These are phyloP conservation scores for Gracilaria gracilis DNA, from an alignment of 23 red algal genomes.

Conservation along the genomic window DNA sequence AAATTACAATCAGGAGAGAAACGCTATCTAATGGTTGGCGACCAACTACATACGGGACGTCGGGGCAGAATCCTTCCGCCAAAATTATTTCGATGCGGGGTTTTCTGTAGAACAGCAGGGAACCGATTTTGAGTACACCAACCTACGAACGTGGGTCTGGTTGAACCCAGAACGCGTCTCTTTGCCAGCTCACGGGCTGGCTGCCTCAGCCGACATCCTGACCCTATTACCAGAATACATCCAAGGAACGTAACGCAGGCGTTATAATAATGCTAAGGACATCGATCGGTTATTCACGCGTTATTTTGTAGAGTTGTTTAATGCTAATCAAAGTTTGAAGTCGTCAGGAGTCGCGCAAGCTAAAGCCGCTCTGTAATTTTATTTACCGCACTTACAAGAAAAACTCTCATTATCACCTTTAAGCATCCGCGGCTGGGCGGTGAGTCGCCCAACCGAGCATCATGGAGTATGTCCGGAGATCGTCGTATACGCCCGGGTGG, in stretches of 20 bases:
- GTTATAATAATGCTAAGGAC: no score
- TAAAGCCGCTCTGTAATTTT: no score
- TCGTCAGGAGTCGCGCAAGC: no score
- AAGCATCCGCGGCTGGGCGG: no score
- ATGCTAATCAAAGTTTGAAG: no score
- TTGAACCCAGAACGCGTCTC: background rate
- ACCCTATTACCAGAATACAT: background rate
- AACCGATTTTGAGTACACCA: background rate
- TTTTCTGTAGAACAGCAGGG: background rate
- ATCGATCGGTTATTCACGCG: no score
- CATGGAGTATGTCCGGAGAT: no score
- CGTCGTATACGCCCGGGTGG: no score
- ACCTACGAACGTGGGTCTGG: background rate
- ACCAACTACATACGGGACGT: slow-evolving; percentile 4
- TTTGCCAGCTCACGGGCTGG: background rate
- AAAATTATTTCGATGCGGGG: slow-evolving; percentile 21
- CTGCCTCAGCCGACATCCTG: background rate
- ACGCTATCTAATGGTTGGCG: slow-evolving; percentile 10
- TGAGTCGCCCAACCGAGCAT: no score
- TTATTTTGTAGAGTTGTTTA: no score
- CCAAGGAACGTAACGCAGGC: background rate
- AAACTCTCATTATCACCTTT: no score
- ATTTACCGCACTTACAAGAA: no score
- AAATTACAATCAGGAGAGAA: background rate
- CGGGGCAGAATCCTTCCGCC: slow-evolving; percentile 21